Evolutionary conservation across 2,329 filamentous ascomycete species (phyloP), one percentile per base, ranked within the genome.

Genomic region (Curvularia eragrostidis): DNA sequence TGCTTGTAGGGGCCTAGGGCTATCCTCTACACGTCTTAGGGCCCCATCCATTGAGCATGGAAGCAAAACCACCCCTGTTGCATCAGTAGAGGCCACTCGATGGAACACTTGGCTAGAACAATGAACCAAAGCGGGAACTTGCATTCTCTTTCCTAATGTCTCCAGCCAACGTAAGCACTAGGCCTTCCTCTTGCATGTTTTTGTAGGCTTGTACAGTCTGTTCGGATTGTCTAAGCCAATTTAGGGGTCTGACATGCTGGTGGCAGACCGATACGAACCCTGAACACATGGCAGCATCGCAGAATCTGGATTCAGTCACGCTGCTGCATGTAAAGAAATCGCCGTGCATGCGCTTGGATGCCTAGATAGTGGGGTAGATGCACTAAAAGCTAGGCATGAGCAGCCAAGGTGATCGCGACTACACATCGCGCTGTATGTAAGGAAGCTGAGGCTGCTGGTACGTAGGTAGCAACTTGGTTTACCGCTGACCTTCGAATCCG

Each of bases 241-340:
- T 36, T 39, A 49, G 23, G 42, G 42, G 21, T 47, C 52, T 55
- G 58, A 50, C 55, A 48, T 47, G 36, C 54, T 54, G 49, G 48
- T 43, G 21, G 36, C 21, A 24, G 54, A 54, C 43, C 26, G 19
- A 38, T 44, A 21, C 39, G 18, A 42, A 19, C 12, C n/a, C 46
- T 28, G 15, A 18, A 19, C 41, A 52, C 26, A 42, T 48, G 36
- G 41, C 19, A 21, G 34, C 7, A 48, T 18, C 6, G 49, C 38
- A 24, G 18, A 44, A 30, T 39, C 52, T 39, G 49, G 52, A 48
- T 50, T 7, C 43, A 46, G 52, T 48, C 15, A 46, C 28, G 26
- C 9, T 12, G 36, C 48, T 28, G 52, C 58, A 61, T 12, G 55
- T 52, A 44, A 44, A 61, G 44, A 58, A 52, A 56, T 26, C 2